Base-by-base conservation (phyloP, 768 basidiomycete species). In the Filobasidium floriforme region DNA sequence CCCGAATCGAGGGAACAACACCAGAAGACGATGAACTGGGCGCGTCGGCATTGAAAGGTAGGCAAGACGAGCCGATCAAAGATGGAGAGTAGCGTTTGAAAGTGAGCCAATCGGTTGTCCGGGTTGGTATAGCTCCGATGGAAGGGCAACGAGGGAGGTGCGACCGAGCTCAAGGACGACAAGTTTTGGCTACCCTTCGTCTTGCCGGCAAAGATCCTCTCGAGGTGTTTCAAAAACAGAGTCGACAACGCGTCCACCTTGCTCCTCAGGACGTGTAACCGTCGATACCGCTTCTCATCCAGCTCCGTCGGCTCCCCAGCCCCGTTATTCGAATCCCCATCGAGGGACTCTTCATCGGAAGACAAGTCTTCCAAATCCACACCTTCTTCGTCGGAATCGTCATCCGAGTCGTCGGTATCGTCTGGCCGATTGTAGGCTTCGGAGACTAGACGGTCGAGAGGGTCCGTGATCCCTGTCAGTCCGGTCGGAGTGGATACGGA, bases 1-100 rank as follows among this genome's bases (percentile, higher is more conserved):
- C 90, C 86, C 1, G 88, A 82, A 71, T 92, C 87, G 61, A 94
- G 87, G 0, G 94, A 97, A 24, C 92, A 84, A 74, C 88, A 91
- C 87, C 91, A 96, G 82, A 99, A 99, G 55, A 98, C 73, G 67
- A 99, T 84, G 80, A 99, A 99, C 73, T 98, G 96, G 15, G 92
- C 92, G 78, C 98, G 96, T 44, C 93, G 89, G 0, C 92, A 96
- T 73, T 93, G 92, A 81, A 96, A 96, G 1, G 96, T 98, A 44
- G 87, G 89, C 59, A 99, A 84, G 75, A 99, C 92, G 43, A 87
- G 87, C 46, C 90, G 86, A 76, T 96, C 91, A 73, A 99, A 99
- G 69, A 97, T 91, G 69, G 88, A 86, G 60, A 99, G 85, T 22
- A 99, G 87, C 32, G 88, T 84, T 71, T 89, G 84, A 77, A 98